A percentile compares a stretch with the other conserved stretches of the same genome.
phyloP scores from a whole-genome alignment of 1,139 yeast genomes.

The Taphrina deformans region DNA sequence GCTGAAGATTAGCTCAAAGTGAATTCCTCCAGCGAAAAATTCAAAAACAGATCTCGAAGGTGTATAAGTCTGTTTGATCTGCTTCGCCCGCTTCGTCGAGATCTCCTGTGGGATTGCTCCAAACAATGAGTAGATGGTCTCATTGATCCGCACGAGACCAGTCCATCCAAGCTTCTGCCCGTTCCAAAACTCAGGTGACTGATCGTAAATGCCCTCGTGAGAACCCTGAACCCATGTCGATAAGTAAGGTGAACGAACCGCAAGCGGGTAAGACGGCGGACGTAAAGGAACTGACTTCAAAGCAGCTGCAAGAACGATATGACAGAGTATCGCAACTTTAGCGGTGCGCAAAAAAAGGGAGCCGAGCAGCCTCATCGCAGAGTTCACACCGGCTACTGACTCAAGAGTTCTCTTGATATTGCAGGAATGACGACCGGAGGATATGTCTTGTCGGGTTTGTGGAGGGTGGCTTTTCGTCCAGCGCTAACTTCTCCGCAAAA shows the following conservation, averaged over 20 bases:
- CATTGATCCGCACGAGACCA: neutral
- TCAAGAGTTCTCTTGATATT: too few relatives aligned
- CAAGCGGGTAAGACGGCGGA: conserved; percentile 5
- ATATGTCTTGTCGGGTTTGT: neutral
- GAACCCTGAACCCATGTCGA: conserved; percentile 16
- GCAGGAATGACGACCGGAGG: neutral
- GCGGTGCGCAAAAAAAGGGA: neutral
- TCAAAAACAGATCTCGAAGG: neutral
- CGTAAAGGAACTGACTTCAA: neutral
- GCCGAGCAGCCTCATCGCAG: neutral
- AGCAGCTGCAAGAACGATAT: neutral
- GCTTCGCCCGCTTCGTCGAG: neutral
- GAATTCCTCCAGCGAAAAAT: neutral
- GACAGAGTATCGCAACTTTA: neutral
- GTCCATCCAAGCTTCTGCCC: conserved; percentile 22
- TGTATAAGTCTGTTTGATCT: neutral
- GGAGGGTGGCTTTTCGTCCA: neutral
- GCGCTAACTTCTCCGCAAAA: neutral
- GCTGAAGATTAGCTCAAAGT: conserved; percentile 1
- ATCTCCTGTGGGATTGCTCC: conserved; percentile 8
- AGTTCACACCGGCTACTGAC: too few relatives aligned
- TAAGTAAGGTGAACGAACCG: conserved; percentile 9
- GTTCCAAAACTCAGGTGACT: conserved; percentile 18
- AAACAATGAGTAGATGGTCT: conserved; percentile 1
- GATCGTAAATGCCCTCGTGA: conserved; percentile 9